Evolutionary conservation across 805 yeast species (phyloP), one percentile per base, ranked within the genome.

Genomic region (Kazachstania bromeliacearum): DNA sequence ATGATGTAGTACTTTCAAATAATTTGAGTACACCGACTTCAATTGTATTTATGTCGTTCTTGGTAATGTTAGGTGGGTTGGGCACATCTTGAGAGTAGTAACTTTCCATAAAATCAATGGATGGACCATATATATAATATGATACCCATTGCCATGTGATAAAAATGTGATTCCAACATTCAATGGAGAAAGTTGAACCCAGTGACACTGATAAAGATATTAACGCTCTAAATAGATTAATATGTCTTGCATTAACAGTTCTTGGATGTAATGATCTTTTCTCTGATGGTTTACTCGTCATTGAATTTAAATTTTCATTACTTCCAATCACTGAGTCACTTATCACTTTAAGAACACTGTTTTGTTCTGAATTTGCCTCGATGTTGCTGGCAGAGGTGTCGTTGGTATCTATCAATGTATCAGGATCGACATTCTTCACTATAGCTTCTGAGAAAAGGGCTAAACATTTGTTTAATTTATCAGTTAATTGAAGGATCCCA

Each of bases 131-230:
- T n/a, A 80, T 47, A 45, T 64, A 81, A 48, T 77, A 82, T 38
- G 81, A 77, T 33, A 79, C 67, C 94, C 94, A 83, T 56, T 82
- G 94, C 38, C 85, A 64, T 0, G 94, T 71, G 4, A 73, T 67
- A 14, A 78, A 50, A 4, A 79, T 54, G 13, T 67, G 67, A 9
- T 60, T 57, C 97, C 97, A 89, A 22, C 81, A 73, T 3, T 61
- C 40, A 1, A 43, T 53, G 5, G 70, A 71, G 12, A 89, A 64
- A 1, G 77, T 71, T 1, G 88, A 72, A 0, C 96, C 96, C n/a
- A 89, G 59, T 0, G 95, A 82, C 3, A 78, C 70, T 0, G 89
- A 87, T 33, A 89, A 63, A 41, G 85, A 82, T 3, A 79, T 63
- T 26, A 89, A 57, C 0, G 95, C 96, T 34, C 95, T 66, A 27